These are phyloP conservation scores for Phialophora macrospora DNA, from an alignment of 2,329 filamentous ascomycete genomes.

Conservation along the genomic window DNA sequence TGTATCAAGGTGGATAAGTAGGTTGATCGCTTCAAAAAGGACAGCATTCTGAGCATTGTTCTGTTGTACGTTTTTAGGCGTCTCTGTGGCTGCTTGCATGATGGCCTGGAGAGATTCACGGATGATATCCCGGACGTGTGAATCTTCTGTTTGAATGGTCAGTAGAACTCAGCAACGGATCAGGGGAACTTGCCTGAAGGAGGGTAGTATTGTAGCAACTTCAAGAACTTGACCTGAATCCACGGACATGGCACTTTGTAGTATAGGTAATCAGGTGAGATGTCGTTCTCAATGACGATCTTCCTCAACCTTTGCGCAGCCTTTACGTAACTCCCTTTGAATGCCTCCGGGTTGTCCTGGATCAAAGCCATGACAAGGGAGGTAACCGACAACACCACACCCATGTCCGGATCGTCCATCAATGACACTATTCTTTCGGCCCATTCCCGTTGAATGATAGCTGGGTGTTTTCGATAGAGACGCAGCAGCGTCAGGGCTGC, in stretches of 20 bases:
- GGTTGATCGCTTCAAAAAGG: slow-evolving; percentile 96
- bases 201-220: slow-evolving; percentile 92
- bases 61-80: slow-evolving; percentile 97
- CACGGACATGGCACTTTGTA: slow-evolving; percentile 99
- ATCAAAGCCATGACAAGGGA: slow-evolving; percentile 93
- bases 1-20: slow-evolving; percentile 96
- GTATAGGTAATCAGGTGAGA: slow-evolving; percentile 89
- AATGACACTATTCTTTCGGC: slow-evolving; percentile 97
- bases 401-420: slow-evolving; percentile 95
- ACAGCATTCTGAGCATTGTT: slow-evolving; percentile 99
- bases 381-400: slow-evolving; percentile 91
- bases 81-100: slow-evolving; percentile 86
- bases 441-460: slow-evolving; percentile 95
- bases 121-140: slow-evolving; percentile 87
- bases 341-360: slow-evolving; percentile 92
- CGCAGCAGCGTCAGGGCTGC: slow-evolving; percentile 90
- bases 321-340: slow-evolving; percentile 92
- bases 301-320: slow-evolving; percentile 87
- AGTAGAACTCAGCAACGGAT: not conserved
- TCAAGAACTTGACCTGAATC: slow-evolving; percentile 93
- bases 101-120: slow-evolving; percentile 90
- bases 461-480: slow-evolving; percentile 90
- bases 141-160: slow-evolving; percentile 69
- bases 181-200: slow-evolving; percentile 71
- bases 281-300: slow-evolving; percentile 88